phyloP scores from a whole-genome alignment of 768 basidiomycete species.

The Galerina sulciceps region DNA sequence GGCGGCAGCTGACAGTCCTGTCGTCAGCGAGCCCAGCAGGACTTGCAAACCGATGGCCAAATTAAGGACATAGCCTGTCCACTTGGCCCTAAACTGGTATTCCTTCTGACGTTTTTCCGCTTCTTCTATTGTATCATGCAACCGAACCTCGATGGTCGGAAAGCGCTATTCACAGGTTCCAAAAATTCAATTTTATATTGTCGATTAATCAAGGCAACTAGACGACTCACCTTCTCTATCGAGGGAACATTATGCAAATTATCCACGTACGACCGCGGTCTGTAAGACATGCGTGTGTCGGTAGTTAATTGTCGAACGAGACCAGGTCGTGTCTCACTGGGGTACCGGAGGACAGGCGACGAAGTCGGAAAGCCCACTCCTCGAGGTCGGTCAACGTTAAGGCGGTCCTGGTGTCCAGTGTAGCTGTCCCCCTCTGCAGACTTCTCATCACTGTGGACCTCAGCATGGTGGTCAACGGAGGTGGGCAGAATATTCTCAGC shows the following conservation, averaged over 20 bases:
- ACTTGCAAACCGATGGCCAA: constrained; percentile 66
- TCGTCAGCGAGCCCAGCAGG: constrained; percentile 68
- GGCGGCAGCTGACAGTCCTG: constrained; percentile 57
- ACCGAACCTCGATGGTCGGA: constrained; percentile 49
- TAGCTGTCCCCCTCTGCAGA: neutral
- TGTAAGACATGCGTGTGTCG: too few relatives aligned
- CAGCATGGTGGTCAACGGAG: neutral
- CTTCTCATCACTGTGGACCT: neutral
- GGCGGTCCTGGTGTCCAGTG: too few relatives aligned
- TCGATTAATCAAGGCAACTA: too few relatives aligned
- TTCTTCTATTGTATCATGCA: constrained; percentile 52
- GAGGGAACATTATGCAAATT: too few relatives aligned
- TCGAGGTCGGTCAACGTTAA: too few relatives aligned
- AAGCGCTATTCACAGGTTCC: neutral
- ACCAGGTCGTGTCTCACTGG: too few relatives aligned
- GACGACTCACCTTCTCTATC: too few relatives aligned
- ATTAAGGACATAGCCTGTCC: constrained; percentile 41
- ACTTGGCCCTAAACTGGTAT: constrained; percentile 47
- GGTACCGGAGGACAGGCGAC: too few relatives aligned
- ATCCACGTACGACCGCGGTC: too few relatives aligned
- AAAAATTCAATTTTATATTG: too few relatives aligned
- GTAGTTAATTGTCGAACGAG: too few relatives aligned
- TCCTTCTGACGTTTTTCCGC: constrained; percentile 49
- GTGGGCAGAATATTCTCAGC: neutral
- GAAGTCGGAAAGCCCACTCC: too few relatives aligned